Evolutionary conservation across 331 rosid genomes (phyloP).

Genomic region (Pyrus hybrid): DNA sequence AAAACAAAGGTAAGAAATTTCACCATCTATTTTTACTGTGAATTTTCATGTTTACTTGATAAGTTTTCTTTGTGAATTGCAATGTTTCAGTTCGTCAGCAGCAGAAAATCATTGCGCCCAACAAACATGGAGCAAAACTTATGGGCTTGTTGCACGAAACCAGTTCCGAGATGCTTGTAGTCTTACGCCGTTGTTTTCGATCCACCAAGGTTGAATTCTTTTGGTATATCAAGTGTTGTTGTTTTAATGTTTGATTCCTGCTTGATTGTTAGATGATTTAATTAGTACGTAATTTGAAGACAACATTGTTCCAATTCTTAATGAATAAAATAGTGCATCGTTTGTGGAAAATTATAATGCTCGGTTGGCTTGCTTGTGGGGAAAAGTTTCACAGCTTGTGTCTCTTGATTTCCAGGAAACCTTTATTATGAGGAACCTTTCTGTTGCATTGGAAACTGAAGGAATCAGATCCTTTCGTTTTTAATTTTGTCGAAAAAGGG

Average conservation of each 20-base stretch:
- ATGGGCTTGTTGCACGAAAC: constrained; percentile 55
- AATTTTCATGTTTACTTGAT: background rate
- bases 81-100: constrained; percentile 31
- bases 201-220: constrained; percentile 44
- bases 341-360: no score
- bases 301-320: no score
- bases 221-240: background rate
- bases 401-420: no score
- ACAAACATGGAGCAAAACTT: constrained; percentile 52
- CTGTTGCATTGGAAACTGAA: no score
- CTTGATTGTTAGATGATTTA: background rate
- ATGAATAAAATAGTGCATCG: no score
- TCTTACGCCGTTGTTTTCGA: constrained; percentile 57
- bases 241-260: background rate
- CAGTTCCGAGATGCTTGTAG: constrained; percentile 24
- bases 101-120: constrained; percentile 34
- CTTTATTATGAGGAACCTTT: no score
- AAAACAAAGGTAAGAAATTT: constrained; percentile 41
- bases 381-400: no score
- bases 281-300: background rate
- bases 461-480: no score
- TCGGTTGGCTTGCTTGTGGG: no score
- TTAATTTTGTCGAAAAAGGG: no score
- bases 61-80: background rate
- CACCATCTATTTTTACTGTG: background rate